Evolutionary conservation across 2,329 filamentous ascomycete genomes (phyloP).

Genomic region (Corinectria fuckeliana): DNA sequence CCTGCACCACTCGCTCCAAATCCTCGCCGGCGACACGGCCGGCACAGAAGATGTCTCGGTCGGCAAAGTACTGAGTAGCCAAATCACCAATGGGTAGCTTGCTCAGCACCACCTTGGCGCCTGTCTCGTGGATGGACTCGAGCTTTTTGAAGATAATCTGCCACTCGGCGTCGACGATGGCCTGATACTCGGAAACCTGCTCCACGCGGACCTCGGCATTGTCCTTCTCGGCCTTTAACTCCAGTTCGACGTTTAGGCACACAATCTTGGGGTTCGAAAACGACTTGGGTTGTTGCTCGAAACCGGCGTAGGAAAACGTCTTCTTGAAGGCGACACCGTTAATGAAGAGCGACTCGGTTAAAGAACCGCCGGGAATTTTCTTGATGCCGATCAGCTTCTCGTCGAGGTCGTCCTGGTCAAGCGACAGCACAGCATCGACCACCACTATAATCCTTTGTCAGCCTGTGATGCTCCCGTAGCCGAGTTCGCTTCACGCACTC

Average conservation of each 20-base stretch:
- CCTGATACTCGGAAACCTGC: slow-evolving; percentile 98
- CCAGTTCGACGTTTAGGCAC: slow-evolving; percentile 95
- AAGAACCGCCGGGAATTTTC: slow-evolving; percentile 94
- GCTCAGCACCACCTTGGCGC: slow-evolving; percentile 95
- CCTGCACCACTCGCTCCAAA: slow-evolving; percentile 94
- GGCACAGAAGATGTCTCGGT: slow-evolving; percentile 97
- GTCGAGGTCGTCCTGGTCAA: slow-evolving; percentile 96
- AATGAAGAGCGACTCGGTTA: slow-evolving; percentile 95
- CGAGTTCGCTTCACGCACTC: slow-evolving; percentile 63
- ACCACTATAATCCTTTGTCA: slow-evolving; percentile 73
- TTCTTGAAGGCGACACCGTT: slow-evolving; percentile 99
- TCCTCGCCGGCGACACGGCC: slow-evolving; percentile 91
- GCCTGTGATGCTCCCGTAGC: slow-evolving; percentile 24
- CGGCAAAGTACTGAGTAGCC: slow-evolving; percentile 96
- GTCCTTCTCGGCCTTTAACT: slow-evolving; percentile 99
- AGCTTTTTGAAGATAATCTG: slow-evolving; percentile 99
- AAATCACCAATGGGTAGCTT: slow-evolving; percentile 97
- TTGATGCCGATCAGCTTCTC: slow-evolving; percentile 98
- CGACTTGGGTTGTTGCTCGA: slow-evolving; percentile 97
- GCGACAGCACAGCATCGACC: slow-evolving; percentile 91
- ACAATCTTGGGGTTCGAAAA: slow-evolving; percentile 96
- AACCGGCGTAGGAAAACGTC: slow-evolving; percentile 98
- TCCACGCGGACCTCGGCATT: slow-evolving; percentile 98
- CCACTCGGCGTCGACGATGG: slow-evolving; percentile 99
- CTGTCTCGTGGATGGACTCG: slow-evolving; percentile 90